Percentiles rank a stretch among this genome's conserved stretches.
These are phyloP conservation scores for Pyrrhoderma lamaoense DNA, from an alignment of 1,284 basidiomycete genomes.

Conservation along the genomic window DNA sequence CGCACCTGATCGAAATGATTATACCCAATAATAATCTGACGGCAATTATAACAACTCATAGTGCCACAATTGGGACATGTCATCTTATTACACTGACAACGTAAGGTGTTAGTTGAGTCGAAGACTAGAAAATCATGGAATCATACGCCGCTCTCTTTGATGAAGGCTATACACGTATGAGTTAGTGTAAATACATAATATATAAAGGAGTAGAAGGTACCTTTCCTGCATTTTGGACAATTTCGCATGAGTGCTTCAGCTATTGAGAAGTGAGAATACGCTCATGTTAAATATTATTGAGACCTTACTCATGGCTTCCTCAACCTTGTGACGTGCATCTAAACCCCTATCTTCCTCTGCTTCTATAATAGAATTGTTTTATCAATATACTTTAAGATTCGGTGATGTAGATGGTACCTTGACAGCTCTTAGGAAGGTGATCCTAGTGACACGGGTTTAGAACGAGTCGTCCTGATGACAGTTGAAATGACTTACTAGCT, in stretches of 20 bases:
- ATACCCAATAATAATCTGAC: conserved; percentile 63
- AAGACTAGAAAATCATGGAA: background rate
- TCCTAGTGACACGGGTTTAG: conserved; percentile 38
- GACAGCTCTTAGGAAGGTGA: conserved; percentile 82
- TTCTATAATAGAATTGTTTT: conserved; percentile 35
- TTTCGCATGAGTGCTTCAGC: conserved; percentile 76
- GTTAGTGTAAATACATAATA: background rate
- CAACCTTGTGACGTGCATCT: conserved; percentile 67
- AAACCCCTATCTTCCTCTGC: conserved; percentile 64
- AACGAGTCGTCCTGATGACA: background rate
- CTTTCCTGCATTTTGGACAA: conserved; percentile 73
- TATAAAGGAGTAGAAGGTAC: conserved; percentile 27
- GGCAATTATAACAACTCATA: conserved; percentile 73
- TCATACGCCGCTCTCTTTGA: conserved; percentile 65
- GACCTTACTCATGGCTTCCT: conserved; percentile 81
- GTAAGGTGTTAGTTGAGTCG: background rate
- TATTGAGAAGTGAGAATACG: conserved; percentile 24
- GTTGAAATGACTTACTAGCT: conserved; percentile 43
- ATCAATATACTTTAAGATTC: conserved; percentile 7
- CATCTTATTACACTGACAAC: conserved; percentile 72
- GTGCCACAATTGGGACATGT: conserved; percentile 62
- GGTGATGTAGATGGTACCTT: conserved; percentile 41
- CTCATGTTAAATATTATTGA: background rate
- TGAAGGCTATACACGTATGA: conserved; percentile 46
- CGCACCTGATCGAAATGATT: conserved; percentile 65